Evolutionary conservation across 2,329 filamentous ascomycete genomes (phyloP).

Genomic region (Fusarium sp.): DNA sequence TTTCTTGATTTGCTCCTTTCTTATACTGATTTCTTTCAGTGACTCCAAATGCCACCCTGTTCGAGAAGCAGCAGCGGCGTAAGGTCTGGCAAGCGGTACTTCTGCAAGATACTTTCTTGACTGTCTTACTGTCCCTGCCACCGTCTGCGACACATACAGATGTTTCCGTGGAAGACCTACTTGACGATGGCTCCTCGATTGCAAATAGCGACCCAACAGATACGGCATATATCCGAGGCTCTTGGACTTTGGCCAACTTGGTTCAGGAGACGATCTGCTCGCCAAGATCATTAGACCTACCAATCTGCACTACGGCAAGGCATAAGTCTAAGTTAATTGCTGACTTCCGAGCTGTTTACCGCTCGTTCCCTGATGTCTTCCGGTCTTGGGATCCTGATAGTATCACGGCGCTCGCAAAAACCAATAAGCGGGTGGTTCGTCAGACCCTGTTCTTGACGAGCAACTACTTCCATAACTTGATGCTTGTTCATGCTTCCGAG

Average conservation of each 20-base stretch:
- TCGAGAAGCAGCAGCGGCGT: constrained; percentile 80
- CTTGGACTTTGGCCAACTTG: constrained; percentile 81
- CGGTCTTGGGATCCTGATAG: constrained; percentile 72
- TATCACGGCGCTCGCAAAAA: constrained; percentile 64
- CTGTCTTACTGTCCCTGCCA: constrained; percentile 78
- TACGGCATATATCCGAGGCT: constrained; percentile 76
- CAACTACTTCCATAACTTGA: constrained; percentile 85
- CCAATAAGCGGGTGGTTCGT: constrained; percentile 72
- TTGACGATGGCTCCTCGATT: constrained; percentile 67
- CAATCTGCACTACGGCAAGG: constrained; percentile 73
- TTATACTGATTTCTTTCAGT: constrained; percentile 53
- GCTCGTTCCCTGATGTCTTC: constrained; percentile 76
- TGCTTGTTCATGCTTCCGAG: constrained; percentile 79
- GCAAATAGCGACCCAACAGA: constrained; percentile 71
- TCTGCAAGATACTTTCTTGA: constrained; percentile 83
- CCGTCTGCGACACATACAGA: constrained; percentile 83
- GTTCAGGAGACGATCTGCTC: constrained; percentile 81
- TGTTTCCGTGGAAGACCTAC: constrained; percentile 77
- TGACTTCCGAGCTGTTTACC: constrained; percentile 75
- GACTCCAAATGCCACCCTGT: constrained; percentile 70
- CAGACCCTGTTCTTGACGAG: constrained; percentile 83
- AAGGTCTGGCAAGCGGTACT: constrained; percentile 86
- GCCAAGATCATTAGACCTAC: constrained; percentile 76
- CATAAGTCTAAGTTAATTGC: constrained; percentile 76
- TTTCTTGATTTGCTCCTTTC: not conserved